Conservation (phyloP, 306 rosid species). For the Oemleria cerasiformis region DNA sequence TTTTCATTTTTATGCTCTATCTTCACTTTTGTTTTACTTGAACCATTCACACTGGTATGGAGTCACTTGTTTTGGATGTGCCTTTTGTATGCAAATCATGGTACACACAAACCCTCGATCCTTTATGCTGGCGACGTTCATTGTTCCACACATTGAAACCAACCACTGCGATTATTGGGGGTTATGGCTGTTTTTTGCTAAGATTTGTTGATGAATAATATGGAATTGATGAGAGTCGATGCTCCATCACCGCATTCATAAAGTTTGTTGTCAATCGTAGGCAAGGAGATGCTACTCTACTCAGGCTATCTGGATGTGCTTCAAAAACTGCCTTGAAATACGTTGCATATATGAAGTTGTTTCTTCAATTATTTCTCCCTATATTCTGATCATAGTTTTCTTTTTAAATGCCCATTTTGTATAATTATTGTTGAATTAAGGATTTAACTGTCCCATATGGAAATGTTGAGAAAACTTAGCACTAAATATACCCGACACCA, state of each 20-base stretch:
- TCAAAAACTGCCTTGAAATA: background rate
- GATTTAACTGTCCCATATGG: no score
- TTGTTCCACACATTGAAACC: background rate
- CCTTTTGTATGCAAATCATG: background rate
- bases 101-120: background rate
- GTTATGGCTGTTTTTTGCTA: background rate
- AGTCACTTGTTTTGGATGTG: background rate
- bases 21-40: background rate
- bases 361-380: no score
- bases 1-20: background rate
- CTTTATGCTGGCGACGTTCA: background rate
- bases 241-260: slow-evolving; percentile 1
- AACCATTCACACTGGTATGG: no score
- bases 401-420: no score
- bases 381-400: no score
- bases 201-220: background rate
- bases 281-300: background rate
- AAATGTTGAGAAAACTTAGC: no score
- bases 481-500: no score
- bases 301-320: background rate
- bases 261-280: background rate
- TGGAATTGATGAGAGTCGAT: background rate
- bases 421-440: no score
- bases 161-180: background rate
- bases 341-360: no score